These are phyloP conservation scores for Pythium grandisporangium DNA, from an alignment of 352 stramenopile species.

Conservation along the genomic window DNA sequence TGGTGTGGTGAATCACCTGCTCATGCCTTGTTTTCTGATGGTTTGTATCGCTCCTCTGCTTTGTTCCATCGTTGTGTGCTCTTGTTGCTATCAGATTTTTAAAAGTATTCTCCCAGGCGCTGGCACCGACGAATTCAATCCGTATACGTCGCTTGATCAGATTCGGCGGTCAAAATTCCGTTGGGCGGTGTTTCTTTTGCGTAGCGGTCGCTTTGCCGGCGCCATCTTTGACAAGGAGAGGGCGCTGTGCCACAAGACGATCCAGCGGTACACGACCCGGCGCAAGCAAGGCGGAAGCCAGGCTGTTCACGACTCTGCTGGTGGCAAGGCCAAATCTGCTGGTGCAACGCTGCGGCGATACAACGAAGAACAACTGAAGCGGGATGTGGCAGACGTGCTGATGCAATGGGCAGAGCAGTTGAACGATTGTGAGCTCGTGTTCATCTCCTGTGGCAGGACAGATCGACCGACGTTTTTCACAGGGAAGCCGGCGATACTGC, in stretches of 20 bases:
- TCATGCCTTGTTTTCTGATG: too few relatives aligned
- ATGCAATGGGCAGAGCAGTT: conserved; percentile 70
- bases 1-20: too few relatives aligned
- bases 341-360: conserved; percentile 89
- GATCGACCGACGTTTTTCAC: conserved; percentile 75
- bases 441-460: conserved; percentile 57
- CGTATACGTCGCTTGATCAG: conserved; percentile 36
- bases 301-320: conserved; percentile 73
- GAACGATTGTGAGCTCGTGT: conserved; percentile 48
- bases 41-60: too few relatives aligned
- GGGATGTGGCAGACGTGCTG: conserved; percentile 82
- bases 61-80: too few relatives aligned
- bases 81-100: too few relatives aligned
- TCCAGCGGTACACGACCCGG: conserved; percentile 89
- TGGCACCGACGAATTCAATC: conserved; percentile 48
- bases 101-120: conserved; percentile 52
- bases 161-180: conserved; percentile 47
- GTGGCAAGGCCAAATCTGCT: conserved; percentile 87
- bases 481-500: conserved; percentile 56
- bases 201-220: conserved; percentile 88
- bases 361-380: conserved; percentile 86
- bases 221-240: conserved; percentile 86
- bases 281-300: conserved; percentile 92
- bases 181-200: conserved; percentile 86
- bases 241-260: conserved; percentile 89